These are phyloP conservation scores for Linnemannia exigua DNA, from an alignment of 192 early-diverging fungal species.

Conservation along the genomic window DNA sequence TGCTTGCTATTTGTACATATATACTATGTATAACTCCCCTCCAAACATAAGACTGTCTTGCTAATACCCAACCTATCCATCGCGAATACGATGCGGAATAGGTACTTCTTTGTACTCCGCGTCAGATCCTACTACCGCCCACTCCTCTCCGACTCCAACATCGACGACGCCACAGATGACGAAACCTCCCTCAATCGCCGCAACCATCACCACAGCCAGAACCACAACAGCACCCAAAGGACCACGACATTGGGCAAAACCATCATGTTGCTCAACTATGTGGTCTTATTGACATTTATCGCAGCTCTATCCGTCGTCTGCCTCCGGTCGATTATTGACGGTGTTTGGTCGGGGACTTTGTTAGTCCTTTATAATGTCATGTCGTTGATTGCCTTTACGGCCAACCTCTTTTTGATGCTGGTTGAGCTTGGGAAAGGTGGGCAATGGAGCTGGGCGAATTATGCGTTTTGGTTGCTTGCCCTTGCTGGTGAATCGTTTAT, in stretches of 20 bases:
- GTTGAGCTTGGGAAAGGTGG: conserved; percentile 54
- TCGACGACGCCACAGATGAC: neutral
- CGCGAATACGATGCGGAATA: neutral
- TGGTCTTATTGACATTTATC: conserved; percentile 53
- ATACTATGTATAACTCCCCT: neutral
- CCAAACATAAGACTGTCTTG: no score
- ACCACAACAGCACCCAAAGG: neutral
- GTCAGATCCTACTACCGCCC: conserved; percentile 39
- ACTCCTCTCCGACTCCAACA: conserved; percentile 14
- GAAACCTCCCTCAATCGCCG: neutral
- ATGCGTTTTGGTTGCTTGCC: conserved; percentile 66
- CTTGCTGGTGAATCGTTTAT: conserved; percentile 60
- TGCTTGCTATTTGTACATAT: neutral
- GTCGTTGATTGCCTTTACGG: conserved; percentile 55
- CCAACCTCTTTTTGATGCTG: conserved; percentile 52
- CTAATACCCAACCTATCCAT: neutral
- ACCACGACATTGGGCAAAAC: conserved; percentile 28
- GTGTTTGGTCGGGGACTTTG: conserved; percentile 58
- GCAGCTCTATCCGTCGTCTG: conserved; percentile 52
- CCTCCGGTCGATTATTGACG: conserved; percentile 53
- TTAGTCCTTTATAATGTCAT: conserved; percentile 59
- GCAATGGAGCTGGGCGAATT: conserved; percentile 67
- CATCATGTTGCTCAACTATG: conserved; percentile 39
- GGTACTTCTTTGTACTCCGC: conserved; percentile 45
- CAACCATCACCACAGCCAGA: neutral